phyloP scores from a whole-genome alignment of 2,329 filamentous ascomycete species.

The Beauveria scarabaeidicola region DNA sequence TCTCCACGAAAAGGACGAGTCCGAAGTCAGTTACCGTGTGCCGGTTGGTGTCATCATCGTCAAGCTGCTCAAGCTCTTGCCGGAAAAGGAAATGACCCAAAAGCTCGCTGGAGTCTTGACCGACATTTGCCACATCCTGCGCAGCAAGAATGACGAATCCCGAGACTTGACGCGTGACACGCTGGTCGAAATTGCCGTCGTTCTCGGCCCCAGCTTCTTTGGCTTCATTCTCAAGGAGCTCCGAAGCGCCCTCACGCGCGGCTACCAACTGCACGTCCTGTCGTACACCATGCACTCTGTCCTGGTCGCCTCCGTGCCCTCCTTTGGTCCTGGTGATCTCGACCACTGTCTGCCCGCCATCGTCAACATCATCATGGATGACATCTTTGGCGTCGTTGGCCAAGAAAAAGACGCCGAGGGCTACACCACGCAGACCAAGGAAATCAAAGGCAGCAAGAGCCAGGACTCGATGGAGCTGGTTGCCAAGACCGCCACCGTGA shows the following conservation, averaged over 20 bases:
- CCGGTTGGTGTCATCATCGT: slow-evolving; percentile 83
- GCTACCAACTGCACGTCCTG: slow-evolving; percentile 89
- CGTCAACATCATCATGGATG: slow-evolving; percentile 86
- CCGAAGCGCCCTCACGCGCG: slow-evolving; percentile 69
- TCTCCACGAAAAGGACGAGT: slow-evolving; percentile 89
- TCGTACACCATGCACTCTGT: slow-evolving; percentile 94
- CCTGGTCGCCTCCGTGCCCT: slow-evolving; percentile 63
- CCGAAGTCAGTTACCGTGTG: slow-evolving; percentile 85
- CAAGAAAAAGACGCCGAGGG: slow-evolving; percentile 97
- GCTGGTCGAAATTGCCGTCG: slow-evolving; percentile 69
- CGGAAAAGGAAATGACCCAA: slow-evolving; percentile 61
- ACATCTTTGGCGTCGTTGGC: slow-evolving; percentile 86
- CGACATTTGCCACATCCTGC: slow-evolving; percentile 86
- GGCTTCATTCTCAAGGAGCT: slow-evolving; percentile 92
- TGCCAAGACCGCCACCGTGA: slow-evolving; percentile 71
- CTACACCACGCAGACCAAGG: slow-evolving; percentile 91
- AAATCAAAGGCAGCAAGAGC: slow-evolving; percentile 96
- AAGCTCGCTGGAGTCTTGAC: slow-evolving; percentile 77
- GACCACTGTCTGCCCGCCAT: slow-evolving; percentile 79
- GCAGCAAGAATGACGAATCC: slow-evolving; percentile 80
- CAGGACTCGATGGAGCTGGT: slow-evolving; percentile 95
- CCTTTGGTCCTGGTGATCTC: slow-evolving; percentile 71
- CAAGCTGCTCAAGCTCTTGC: slow-evolving; percentile 76
- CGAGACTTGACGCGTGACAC: slow-evolving; percentile 88
- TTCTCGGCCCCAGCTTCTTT: slow-evolving; percentile 76